Percentiles rank a stretch among this genome's conserved stretches.
Evolutionary conservation across 352 stramenopile species (phyloP).

Genomic region (Phytophthora tubulina): DNA sequence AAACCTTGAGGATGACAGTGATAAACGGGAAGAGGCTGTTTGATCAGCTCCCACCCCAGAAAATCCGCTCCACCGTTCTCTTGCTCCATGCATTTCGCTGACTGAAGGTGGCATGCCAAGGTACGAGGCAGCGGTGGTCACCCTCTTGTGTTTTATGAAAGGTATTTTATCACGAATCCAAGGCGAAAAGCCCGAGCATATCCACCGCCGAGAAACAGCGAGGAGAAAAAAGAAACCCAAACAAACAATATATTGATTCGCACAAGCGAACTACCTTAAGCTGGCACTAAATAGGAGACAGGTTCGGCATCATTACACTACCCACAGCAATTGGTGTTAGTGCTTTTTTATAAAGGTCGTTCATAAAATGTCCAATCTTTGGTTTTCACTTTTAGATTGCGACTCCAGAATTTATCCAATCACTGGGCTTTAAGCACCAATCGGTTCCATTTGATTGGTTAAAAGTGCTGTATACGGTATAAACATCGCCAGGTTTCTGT

Average conservation of each 20-base stretch:
- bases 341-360: too few relatives aligned
- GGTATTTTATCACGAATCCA: conserved; percentile 46
- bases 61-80: conserved; percentile 3
- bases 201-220: conserved; percentile 22
- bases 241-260: conserved; percentile 42
- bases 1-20: conserved; percentile 66
- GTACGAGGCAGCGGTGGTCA: conserved; percentile 16
- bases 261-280: conserved; percentile 21
- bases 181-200: conserved; percentile 23
- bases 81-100: conserved; percentile 12
- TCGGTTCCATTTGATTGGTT: too few relatives aligned
- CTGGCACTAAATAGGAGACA: background rate
- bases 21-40: conserved; percentile 68
- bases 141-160: conserved; percentile 39
- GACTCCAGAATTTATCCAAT: too few relatives aligned
- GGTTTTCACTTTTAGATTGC: too few relatives aligned
- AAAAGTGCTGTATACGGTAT: too few relatives aligned
- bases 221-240: conserved; percentile 33
- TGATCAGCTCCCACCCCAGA: conserved; percentile 30
- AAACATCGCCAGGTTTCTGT: too few relatives aligned
- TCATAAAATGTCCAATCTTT: too few relatives aligned
- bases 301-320: too few relatives aligned
- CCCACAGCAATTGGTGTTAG: too few relatives aligned
- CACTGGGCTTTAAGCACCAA: too few relatives aligned
- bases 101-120: conserved; percentile 11